phyloP scores from a whole-genome alignment of 805 yeast genomes.

The Lipomyces chichibuensis region DNA sequence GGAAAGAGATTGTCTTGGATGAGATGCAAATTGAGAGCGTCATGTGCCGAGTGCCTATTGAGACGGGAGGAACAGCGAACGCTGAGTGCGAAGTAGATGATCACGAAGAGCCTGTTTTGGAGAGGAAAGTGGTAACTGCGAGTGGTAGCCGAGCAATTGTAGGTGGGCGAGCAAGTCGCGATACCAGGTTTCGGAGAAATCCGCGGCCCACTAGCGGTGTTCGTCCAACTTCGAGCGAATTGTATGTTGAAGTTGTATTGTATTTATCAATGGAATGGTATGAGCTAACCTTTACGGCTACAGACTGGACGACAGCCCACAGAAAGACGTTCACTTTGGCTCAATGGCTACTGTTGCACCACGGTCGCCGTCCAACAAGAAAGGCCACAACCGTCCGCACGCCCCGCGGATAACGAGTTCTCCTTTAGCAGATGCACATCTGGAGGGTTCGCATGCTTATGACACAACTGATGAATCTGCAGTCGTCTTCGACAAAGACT shows the following conservation, averaged over 20 bases:
- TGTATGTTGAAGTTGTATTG: not conserved
- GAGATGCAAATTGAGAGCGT: constrained; percentile 4
- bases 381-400: not conserved
- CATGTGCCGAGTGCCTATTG: constrained; percentile 16
- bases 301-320: not conserved
- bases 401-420: constrained; percentile 14
- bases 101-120: not conserved
- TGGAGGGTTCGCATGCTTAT: not conserved
- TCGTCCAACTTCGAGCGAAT: not conserved
- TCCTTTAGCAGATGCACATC: constrained; percentile 11
- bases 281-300: not conserved
- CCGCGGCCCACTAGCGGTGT: constrained; percentile 19
- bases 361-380: not conserved
- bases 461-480: constrained; percentile 17
- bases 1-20: not conserved
- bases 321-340: not conserved
- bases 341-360: not conserved
- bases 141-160: constrained; percentile 16
- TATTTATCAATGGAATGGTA: not conserved
- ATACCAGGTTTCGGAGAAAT: constrained; percentile 10
- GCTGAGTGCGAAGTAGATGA: not conserved
- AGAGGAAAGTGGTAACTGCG: constrained; percentile 14
- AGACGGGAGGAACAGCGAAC: constrained; percentile 2
- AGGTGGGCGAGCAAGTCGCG: constrained; percentile 27
- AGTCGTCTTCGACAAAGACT: constrained; percentile 22